Evolutionary conservation across 78 protist genomes (phyloP), one percentile per base, ranked within the genome.

Genomic region (Tieghemostelium lacteum): DNA sequence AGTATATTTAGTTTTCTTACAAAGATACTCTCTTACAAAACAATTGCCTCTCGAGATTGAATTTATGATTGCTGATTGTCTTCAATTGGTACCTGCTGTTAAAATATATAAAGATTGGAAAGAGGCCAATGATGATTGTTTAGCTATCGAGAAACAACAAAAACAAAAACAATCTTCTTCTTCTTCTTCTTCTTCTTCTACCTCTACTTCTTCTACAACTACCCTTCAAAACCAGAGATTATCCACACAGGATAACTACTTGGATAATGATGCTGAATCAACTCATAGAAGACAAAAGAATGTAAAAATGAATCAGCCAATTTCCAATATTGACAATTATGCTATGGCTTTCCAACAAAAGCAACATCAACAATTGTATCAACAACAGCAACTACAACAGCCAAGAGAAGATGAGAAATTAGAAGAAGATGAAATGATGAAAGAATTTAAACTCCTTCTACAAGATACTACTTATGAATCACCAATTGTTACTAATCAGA

Each of bases 121-220:
- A 22, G 76, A 80, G 16, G 88, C 88, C 20, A 80, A 80, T 39
- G 58, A 80, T 33, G 88, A 80, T 29, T 80, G 88, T 67, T 31
- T 45, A 24, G 55, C 42, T 54, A 73, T 73, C 36, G n/a, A n/a
- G n/a, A n/a, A n/a, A n/a, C n/a, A n/a, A n/a, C n/a, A n/a, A n/a
- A n/a, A 12, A 12, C 12, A 49, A n/a, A n/a, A n/a, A n/a, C n/a
- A n/a, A n/a, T n/a, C n/a, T n/a, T n/a, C n/a, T n/a, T n/a, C n/a
- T n/a, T n/a, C n/a, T n/a, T 45, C 52, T 10, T 45, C 52, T 14
- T 45, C 10, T 14, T 6, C n/a, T 45, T 10, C 52, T 14, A 45
- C 6, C 52, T 45, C 6, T 45, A 14, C 10, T 14, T 45, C 52
- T 45, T 45, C 52, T 14, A 45, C 6, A 45, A 10, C 6, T 14